Conservation (phyloP, 2,329 filamentous ascomycete genomes). For the Talaromyces sp. region DNA sequence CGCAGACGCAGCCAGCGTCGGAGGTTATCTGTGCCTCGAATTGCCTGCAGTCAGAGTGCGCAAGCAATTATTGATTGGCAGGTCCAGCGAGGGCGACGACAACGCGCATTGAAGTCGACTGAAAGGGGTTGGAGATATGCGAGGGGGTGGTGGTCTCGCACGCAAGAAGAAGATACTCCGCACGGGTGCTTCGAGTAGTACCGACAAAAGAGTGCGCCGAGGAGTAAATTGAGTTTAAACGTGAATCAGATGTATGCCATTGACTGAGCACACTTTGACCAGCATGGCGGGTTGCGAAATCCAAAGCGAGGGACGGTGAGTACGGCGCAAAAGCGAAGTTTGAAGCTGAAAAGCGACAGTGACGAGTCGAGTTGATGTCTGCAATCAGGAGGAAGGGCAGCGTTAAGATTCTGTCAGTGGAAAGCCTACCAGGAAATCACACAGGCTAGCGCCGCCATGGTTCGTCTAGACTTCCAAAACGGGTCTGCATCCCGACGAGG, state of each 20-base stretch:
- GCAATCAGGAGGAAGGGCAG: not conserved
- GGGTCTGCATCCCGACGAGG: not conserved
- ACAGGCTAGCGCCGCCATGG: not conserved
- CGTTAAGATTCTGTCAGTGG: not conserved
- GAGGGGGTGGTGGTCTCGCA: slow-evolving; percentile 13
- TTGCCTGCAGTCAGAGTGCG: not conserved
- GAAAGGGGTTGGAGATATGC: slow-evolving; percentile 10
- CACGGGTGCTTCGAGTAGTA: not conserved
- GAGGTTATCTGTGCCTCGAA: slow-evolving; percentile 9
- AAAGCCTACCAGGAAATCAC: not conserved
- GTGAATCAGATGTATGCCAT: not conserved
- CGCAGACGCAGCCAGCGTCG: slow-evolving; percentile 1
- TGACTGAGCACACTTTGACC: not conserved
- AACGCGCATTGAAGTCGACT: not conserved
- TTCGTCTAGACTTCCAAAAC: not conserved
- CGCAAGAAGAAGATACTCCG: not conserved
- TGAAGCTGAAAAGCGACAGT: not conserved
- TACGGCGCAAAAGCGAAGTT: not conserved
- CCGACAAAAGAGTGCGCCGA: not conserved
- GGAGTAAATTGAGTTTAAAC: not conserved
- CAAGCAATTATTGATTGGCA: slow-evolving; percentile 11
- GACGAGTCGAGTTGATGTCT: not conserved
- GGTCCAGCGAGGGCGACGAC: not conserved
- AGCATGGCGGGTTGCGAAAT: not conserved
- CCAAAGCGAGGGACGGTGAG: not conserved